Evolutionary conservation across 495 filamentous ascomycete species (phyloP).

Genomic region (Polyplosphaeria fusca): DNA sequence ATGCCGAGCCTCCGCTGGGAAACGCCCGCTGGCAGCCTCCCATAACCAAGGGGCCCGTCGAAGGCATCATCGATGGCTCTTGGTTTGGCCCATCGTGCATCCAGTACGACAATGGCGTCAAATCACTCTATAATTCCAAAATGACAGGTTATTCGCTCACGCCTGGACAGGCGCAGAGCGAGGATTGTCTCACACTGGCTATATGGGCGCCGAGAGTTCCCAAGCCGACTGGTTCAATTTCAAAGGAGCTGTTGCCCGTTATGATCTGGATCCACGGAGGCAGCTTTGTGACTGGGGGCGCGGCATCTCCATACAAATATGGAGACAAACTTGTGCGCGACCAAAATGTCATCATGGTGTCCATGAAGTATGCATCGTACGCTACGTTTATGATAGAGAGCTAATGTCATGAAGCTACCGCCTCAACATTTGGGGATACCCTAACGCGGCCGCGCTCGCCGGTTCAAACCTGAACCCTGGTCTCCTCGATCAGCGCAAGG

Average conservation of each 20-base stretch:
- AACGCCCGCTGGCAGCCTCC: neutral
- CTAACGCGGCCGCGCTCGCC: neutral
- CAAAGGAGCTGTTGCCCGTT: neutral
- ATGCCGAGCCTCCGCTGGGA: neutral
- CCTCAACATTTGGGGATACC: neutral
- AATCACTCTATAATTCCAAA: neutral
- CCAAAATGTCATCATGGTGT: neutral
- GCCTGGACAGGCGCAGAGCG: neutral
- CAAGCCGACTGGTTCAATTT: neutral
- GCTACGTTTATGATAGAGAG: neutral
- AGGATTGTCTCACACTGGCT: neutral
- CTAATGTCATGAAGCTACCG: neutral
- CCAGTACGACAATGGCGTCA: neutral
- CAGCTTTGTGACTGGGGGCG: neutral
- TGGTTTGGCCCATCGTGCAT: slow-evolving; percentile 1
- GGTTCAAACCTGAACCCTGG: slow-evolving; percentile 29
- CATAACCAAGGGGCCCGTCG: neutral
- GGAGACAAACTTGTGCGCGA: neutral
- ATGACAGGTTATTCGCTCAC: neutral
- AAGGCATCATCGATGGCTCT: neutral
- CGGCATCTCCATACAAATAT: neutral
- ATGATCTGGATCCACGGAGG: slow-evolving; percentile 1
- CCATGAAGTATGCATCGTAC: neutral
- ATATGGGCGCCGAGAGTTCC: neutral
- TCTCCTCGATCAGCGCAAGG: slow-evolving; percentile 23